These are phyloP conservation scores for Mucor circinelloides DNA, from an alignment of 371 early-diverging fungal genomes.

Conservation along the genomic window DNA sequence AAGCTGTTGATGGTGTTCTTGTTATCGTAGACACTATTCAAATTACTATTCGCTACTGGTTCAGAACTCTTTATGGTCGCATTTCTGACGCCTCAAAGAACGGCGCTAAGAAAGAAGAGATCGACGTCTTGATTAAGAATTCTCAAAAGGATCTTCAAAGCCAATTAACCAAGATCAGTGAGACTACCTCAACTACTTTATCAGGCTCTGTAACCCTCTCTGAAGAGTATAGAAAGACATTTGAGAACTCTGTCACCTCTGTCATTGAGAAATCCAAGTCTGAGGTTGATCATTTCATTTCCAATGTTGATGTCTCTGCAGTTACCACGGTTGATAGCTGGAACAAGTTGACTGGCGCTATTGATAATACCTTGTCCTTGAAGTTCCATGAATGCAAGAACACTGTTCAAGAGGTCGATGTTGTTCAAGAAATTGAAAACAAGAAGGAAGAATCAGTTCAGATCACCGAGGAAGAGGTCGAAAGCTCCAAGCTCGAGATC, in stretches of 20 bases:
- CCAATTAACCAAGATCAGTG: slow-evolving; percentile 13
- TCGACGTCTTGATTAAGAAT: slow-evolving; percentile 14
- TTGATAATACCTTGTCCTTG: not conserved
- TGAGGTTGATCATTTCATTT: slow-evolving; percentile 11
- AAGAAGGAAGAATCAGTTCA: not conserved
- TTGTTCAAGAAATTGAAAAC: not conserved
- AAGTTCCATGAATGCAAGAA: slow-evolving; percentile 8
- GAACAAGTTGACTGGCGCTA: not conserved
- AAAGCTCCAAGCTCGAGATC: slow-evolving; percentile 24
- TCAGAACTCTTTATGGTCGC: slow-evolving; percentile 15
- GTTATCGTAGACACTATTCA: slow-evolving; percentile 19
- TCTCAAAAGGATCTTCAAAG: slow-evolving; percentile 21
- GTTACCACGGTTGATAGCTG: slow-evolving; percentile 8
- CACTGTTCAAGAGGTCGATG: not conserved
- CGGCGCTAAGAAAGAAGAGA: slow-evolving; percentile 17
- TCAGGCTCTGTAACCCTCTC: not conserved
- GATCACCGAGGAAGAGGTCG: slow-evolving; percentile 10
- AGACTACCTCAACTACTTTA: not conserved
- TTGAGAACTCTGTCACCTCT: slow-evolving; percentile 15
- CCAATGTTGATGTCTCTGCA: not conserved
- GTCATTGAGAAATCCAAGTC: slow-evolving; percentile 11
- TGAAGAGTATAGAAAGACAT: slow-evolving; percentile 13
- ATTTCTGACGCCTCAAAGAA: slow-evolving; percentile 16
- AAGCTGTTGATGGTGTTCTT: slow-evolving; percentile 13
- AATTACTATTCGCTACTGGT: slow-evolving; percentile 28